A percentile compares a stretch with the other conserved stretches of the same genome.
These are phyloP conservation scores for Coleophoma crateriformis DNA, from an alignment of 2,329 filamentous ascomycete genomes.

Conservation along the genomic window DNA sequence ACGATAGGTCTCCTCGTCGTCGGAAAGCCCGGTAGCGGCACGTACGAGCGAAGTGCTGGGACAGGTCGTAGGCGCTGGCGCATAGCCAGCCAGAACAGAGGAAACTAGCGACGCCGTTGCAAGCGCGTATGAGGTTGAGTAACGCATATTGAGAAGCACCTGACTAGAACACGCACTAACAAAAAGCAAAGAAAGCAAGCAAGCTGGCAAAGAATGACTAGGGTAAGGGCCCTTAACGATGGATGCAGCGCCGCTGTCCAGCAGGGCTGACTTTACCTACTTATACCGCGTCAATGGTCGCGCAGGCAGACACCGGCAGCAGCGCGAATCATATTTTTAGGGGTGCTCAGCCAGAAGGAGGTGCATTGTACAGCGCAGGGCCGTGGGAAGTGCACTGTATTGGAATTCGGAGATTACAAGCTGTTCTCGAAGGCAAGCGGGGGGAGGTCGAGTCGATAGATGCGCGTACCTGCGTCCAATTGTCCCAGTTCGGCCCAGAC, in stretches of 20 bases:
- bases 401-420: too few species aligned
- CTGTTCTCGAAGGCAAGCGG: too few species aligned
- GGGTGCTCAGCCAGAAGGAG: too few species aligned
- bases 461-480: too few species aligned
- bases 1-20: conserved; percentile 6
- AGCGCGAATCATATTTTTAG: too few species aligned
- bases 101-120: neutral
- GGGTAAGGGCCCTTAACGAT: neutral
- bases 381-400: too few species aligned
- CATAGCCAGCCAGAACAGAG: neutral
- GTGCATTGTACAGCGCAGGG: too few species aligned
- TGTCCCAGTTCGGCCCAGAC: too few species aligned
- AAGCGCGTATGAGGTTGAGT: neutral
- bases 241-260: neutral
- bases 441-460: too few species aligned
- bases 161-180: neutral
- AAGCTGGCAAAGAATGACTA: neutral
- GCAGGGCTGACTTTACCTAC: too few species aligned
- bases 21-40: conserved; percentile 4
- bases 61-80: conserved; percentile 6
- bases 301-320: too few species aligned
- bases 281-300: too few species aligned
- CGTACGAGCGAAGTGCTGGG: conserved; percentile 5
- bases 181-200: neutral
- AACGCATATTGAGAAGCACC: neutral